A percentile compares a stretch with the other conserved stretches of the same genome.
phyloP scores from a whole-genome alignment of 2,329 filamentous ascomycete genomes.

The Sphaerostilbella broomeana region DNA sequence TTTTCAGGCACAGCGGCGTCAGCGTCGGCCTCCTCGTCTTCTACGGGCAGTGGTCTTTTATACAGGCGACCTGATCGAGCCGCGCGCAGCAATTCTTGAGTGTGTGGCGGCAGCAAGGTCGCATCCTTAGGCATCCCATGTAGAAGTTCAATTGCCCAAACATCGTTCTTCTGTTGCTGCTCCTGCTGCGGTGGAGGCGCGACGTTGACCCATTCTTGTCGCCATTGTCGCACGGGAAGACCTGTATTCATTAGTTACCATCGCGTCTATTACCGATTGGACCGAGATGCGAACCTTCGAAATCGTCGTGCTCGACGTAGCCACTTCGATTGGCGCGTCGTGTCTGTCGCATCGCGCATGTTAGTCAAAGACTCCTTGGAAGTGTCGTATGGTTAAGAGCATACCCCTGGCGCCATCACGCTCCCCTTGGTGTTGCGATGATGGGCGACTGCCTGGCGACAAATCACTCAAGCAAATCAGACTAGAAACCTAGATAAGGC shows the following conservation, averaged over 20 bases:
- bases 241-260: conserved; percentile 43
- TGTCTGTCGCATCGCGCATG: conserved; percentile 35
- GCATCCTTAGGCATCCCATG: conserved; percentile 80
- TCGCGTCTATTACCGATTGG: neutral
- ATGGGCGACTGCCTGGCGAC: neutral
- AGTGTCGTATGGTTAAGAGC: conserved; percentile 6
- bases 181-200: conserved; percentile 61
- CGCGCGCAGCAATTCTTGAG: conserved; percentile 73
- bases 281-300: conserved; percentile 39
- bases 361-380: conserved; percentile 13
- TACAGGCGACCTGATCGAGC: conserved; percentile 71
- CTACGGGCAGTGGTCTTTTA: conserved; percentile 59
- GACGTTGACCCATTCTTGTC: conserved; percentile 62
- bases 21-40: conserved; percentile 52
- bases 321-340: conserved; percentile 50
- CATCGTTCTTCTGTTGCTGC: conserved; percentile 54
- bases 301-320: conserved; percentile 55
- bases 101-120: conserved; percentile 68
- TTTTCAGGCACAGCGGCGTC: conserved; percentile 44
- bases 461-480: too few species aligned
- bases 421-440: neutral
- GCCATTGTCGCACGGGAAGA: conserved; percentile 86
- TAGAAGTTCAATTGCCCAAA: conserved; percentile 70
- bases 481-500: too few species aligned
- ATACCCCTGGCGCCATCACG: conserved; percentile 37